phyloP scores from a whole-genome alignment of 2,329 filamentous ascomycete species.

The Celoporthe dispersa region DNA sequence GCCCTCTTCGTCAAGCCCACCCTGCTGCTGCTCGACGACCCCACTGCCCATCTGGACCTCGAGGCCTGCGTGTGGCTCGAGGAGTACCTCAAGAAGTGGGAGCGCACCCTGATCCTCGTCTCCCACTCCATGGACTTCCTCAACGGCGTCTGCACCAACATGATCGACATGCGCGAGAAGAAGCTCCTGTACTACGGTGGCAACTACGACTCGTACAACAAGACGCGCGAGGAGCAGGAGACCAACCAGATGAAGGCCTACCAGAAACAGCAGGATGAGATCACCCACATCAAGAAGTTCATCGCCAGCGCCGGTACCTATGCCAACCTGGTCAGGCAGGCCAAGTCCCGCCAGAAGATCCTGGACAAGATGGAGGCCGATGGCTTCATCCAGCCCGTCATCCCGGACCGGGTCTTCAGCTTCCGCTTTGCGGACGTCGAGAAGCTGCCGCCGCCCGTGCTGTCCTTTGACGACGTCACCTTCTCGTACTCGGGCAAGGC shows the following conservation, averaged over 20 bases:
- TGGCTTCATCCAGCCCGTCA: constrained; percentile 93
- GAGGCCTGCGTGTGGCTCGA: constrained; percentile 99
- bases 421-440: constrained; percentile 99
- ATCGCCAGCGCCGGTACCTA: constrained; percentile 99
- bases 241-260: constrained; percentile 99
- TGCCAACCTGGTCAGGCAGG: constrained; percentile 97
- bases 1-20: constrained; percentile 98
- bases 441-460: constrained; percentile 95
- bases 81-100: constrained; percentile 99
- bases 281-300: constrained; percentile 99
- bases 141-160: constrained; percentile 97
- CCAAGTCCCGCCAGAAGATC: constrained; percentile 99
- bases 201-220: constrained; percentile 98
- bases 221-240: constrained; percentile 93
- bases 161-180: constrained; percentile 96
- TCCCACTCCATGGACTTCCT: constrained; percentile 99
- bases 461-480: constrained; percentile 95
- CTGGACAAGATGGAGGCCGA: constrained; percentile 99
- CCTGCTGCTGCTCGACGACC: constrained; percentile 93
- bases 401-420: constrained; percentile 84
- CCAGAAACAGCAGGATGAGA: constrained; percentile 98
- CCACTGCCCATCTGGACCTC: constrained; percentile 97
- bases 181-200: constrained; percentile 96
- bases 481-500: constrained; percentile 94
- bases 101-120: constrained; percentile 92